phyloP scores from a whole-genome alignment of 2,329 filamentous ascomycete species.

The Madurella mycetomatis region DNA sequence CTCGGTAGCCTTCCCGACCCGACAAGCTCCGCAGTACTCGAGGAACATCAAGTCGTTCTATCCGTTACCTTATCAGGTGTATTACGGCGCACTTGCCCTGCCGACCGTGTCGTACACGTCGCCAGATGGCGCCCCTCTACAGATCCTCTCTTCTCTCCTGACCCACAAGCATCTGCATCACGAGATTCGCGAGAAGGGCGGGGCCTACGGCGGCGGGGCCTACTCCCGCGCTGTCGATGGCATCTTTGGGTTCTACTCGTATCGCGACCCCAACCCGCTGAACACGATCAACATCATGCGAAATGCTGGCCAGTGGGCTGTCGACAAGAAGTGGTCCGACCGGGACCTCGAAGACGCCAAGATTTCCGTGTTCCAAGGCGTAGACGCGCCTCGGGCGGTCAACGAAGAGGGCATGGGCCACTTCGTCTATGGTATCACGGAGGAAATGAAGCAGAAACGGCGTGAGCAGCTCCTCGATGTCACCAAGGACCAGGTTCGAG shows the following conservation, averaged over 20 bases:
- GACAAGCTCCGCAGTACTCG: conserved; percentile 33
- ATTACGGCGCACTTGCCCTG: conserved; percentile 80
- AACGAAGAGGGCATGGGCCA: conserved; percentile 81
- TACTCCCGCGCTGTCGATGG: conserved; percentile 76
- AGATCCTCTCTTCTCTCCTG: conserved; percentile 83
- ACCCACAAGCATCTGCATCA: conserved; percentile 97
- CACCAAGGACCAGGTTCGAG: conserved; percentile 70
- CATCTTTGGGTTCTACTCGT: conserved; percentile 91
- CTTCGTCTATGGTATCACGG: conserved; percentile 79
- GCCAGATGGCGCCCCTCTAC: conserved; percentile 70
- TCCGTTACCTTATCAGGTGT: conserved; percentile 93
- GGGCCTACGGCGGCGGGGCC: conserved; percentile 90
- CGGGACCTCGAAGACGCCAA: conserved; percentile 94
- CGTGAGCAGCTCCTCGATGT: conserved; percentile 85
- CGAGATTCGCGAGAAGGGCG: conserved; percentile 95
- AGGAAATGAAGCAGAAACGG: conserved; percentile 83
- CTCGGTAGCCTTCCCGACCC: conserved; percentile 35
- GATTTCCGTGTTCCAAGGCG: conserved; percentile 83
- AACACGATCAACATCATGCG: conserved; percentile 84
- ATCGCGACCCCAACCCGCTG: conserved; percentile 90
- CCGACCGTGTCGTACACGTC: conserved; percentile 81
- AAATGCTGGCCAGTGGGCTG: conserved; percentile 76
- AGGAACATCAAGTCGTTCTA: conserved; percentile 75
- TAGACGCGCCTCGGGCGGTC: conserved; percentile 85
- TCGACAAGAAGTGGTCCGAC: conserved; percentile 73